A percentile compares a stretch with the other conserved stretches of the same genome.
Evolutionary conservation across 805 yeast genomes (phyloP).

Genomic region (Metschnikowia picachoensis): DNA sequence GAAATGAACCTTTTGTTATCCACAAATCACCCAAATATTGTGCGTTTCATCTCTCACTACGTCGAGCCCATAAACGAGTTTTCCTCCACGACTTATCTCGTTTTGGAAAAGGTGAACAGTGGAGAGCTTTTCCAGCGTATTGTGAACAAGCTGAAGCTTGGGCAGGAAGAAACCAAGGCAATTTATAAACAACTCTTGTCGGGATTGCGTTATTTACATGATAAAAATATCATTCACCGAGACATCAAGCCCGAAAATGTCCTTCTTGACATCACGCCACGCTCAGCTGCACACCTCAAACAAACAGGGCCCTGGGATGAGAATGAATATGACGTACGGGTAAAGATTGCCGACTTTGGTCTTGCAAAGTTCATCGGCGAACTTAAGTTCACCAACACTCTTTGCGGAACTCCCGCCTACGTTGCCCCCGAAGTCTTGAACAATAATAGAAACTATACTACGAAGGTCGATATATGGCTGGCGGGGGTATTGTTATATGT

Average conservation of each 20-base stretch:
- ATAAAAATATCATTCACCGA: conserved; percentile 40
- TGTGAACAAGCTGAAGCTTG: conserved; percentile 55
- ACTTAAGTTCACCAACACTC: conserved; percentile 65
- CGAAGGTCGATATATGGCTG: conserved; percentile 79
- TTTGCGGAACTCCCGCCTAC: conserved; percentile 85
- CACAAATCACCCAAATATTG: conserved; percentile 68
- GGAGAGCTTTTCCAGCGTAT: conserved; percentile 77
- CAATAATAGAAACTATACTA: conserved; percentile 54
- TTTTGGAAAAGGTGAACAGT: conserved; percentile 67
- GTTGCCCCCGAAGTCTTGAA: conserved; percentile 79
- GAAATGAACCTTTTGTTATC: conserved; percentile 64
- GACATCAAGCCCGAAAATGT: conserved; percentile 46
- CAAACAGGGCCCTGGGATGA: conserved; percentile 56
- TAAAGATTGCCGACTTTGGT: conserved; percentile 84
- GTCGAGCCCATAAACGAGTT: conserved; percentile 51
- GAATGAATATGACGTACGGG: conserved; percentile 57
- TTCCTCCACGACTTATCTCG: conserved; percentile 54
- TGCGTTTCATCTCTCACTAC: conserved; percentile 56
- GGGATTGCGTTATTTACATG: conserved; percentile 38
- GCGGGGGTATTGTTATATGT: conserved; percentile 75
- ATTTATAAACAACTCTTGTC: conserved; percentile 47
- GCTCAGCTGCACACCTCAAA: conserved; percentile 22
- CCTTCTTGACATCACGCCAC: conserved; percentile 48
- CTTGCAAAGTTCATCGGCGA: conserved; percentile 67
- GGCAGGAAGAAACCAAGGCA: conserved; percentile 59